Percentiles rank a stretch among this genome's conserved stretches.
Evolutionary conservation across 106 monocot genomes (phyloP).

Genomic region (Dioscorea zingiberensis): DNA sequence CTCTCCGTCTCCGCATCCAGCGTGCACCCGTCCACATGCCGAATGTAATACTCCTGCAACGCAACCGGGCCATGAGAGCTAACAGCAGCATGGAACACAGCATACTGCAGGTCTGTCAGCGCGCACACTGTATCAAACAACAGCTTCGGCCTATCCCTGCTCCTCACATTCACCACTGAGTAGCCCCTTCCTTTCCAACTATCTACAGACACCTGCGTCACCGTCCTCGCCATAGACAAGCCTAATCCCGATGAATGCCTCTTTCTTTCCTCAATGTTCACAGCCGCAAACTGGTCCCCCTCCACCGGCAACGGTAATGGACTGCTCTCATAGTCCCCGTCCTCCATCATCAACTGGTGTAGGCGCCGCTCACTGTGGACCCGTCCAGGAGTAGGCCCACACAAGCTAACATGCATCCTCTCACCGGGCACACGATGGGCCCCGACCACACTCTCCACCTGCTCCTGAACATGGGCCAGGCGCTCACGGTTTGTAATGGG

Average conservation of each 20-base stretch:
- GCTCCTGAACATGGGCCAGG: slow-evolving; percentile 27
- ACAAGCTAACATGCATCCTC: slow-evolving; percentile 12
- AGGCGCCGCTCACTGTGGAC: slow-evolving; percentile 44
- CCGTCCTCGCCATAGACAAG: background rate
- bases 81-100: slow-evolving; percentile 59
- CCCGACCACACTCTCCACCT: slow-evolving; percentile 25
- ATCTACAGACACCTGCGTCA: slow-evolving; percentile 43
- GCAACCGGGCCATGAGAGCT: slow-evolving; percentile 39
- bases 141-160: slow-evolving; percentile 59
- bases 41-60: slow-evolving; percentile 65
- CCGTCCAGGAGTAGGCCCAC: slow-evolving; percentile 14
- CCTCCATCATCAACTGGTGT: slow-evolving; percentile 56
- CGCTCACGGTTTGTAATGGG: slow-evolving; percentile 17
- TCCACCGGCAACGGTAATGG: slow-evolving; percentile 20
- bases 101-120: slow-evolving; percentile 66
- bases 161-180: slow-evolving; percentile 49
- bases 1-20: slow-evolving; percentile 39
- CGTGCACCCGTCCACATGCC: slow-evolving; percentile 40
- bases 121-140: slow-evolving; percentile 69
- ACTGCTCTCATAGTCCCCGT: slow-evolving; percentile 21
- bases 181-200: slow-evolving; percentile 50
- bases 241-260: background rate
- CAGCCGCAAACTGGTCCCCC: slow-evolving; percentile 2
- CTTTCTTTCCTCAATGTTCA: background rate
- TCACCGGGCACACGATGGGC: slow-evolving; percentile 19